Percentiles rank a stretch among this genome's conserved stretches.
These are phyloP conservation scores for Oxalis stricta DNA, from an alignment of 441 rosid species.

Conservation along the genomic window DNA sequence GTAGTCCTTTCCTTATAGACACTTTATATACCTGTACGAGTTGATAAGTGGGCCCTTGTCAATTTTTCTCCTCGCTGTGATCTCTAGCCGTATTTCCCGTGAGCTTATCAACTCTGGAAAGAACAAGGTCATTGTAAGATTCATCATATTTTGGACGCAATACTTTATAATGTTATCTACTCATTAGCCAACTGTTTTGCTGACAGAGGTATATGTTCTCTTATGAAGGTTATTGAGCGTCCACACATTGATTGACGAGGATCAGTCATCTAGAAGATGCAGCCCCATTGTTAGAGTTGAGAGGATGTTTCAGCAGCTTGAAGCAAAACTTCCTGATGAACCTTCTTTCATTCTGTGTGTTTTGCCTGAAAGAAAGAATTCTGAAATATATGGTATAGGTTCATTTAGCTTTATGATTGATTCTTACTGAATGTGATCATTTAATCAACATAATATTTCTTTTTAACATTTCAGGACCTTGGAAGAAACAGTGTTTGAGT, in stretches of 20 bases:
- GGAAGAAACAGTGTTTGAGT: slow-evolving; percentile 73
- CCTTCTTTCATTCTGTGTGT: slow-evolving; percentile 68
- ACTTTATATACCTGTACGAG: slow-evolving; percentile 28
- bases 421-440: neutral
- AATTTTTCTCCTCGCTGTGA: slow-evolving; percentile 90
- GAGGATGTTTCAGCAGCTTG: slow-evolving; percentile 51
- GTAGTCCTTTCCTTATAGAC: no score
- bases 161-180: neutral
- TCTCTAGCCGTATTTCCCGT: slow-evolving; percentile 50
- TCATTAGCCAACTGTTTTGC: neutral
- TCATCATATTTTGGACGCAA: neutral
- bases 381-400: slow-evolving; percentile 62
- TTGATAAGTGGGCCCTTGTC: slow-evolving; percentile 67
- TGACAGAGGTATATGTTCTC: neutral
- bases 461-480: slow-evolving; percentile 47
- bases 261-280: slow-evolving; percentile 33
- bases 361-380: slow-evolving; percentile 76
- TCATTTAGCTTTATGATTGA: neutral
- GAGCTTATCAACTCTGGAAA: slow-evolving; percentile 66
- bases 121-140: slow-evolving; percentile 78
- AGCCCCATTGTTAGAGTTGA: slow-evolving; percentile 65
- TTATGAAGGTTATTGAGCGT: slow-evolving; percentile 52
- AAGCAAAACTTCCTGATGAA: slow-evolving; percentile 36
- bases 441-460: slow-evolving; percentile 9
- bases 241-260: slow-evolving; percentile 78